Conservation (phyloP, 257 asterid genomes). For the Plantago major region DNA sequence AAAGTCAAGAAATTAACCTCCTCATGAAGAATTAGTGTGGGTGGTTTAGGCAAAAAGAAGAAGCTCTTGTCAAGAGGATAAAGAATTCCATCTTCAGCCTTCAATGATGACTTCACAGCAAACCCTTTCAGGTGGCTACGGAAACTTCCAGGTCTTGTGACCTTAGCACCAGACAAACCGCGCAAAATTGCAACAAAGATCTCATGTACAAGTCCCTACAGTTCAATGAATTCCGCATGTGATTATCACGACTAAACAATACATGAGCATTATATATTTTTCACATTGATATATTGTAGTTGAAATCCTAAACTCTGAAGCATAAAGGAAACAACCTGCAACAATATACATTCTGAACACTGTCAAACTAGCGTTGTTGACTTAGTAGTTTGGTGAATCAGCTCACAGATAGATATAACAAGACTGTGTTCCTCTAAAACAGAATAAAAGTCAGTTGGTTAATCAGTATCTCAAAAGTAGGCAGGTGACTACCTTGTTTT, state of each 20-base stretch:
- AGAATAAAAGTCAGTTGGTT: neutral
- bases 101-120: conserved; percentile 94
- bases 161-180: conserved; percentile 88
- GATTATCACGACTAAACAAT: conserved; percentile 11
- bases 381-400: too few species aligned
- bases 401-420: too few species aligned
- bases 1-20: conserved; percentile 44
- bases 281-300: neutral
- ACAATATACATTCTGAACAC: conserved; percentile 3
- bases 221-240: neutral
- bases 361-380: neutral
- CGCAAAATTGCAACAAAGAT: conserved; percentile 68
- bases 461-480: conserved; percentile 6
- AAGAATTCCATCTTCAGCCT: conserved; percentile 99
- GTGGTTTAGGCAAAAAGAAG: conserved; percentile 98
- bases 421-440: neutral
- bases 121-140: conserved; percentile 84
- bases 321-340: conserved; percentile 4
- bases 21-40: conserved; percentile 91
- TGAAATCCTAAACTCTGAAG: neutral
- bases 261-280: neutral
- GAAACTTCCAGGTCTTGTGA: conserved; percentile 90
- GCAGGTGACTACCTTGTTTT: conserved; percentile 53
- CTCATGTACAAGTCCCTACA: conserved; percentile 81
- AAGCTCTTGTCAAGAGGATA: conserved; percentile 98